Percentiles rank a stretch among this genome's conserved stretches.
Conservation (phyloP, 2,329 filamentous ascomycete genomes). For the Sordariomycetes sp. region DNA sequence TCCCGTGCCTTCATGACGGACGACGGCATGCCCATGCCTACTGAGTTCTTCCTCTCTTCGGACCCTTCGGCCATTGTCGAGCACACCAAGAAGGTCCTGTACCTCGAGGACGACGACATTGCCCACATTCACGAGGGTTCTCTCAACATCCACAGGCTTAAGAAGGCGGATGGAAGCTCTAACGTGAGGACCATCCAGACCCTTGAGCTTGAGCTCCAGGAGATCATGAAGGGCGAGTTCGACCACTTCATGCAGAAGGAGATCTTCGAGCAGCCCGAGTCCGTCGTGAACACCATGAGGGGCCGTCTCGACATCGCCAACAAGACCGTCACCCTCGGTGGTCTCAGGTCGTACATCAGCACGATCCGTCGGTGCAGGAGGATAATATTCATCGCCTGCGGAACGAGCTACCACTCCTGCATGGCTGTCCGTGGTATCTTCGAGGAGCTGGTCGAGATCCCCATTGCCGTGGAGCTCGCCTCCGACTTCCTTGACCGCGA, state of each 20-base stretch:
- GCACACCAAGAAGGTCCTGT: slow-evolving; percentile 99
- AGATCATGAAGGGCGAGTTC: slow-evolving; percentile 99
- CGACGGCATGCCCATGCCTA: slow-evolving; percentile 93
- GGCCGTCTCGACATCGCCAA: slow-evolving; percentile 89
- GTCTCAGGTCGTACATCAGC: slow-evolving; percentile 88
- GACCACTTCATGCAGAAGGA: slow-evolving; percentile 99
- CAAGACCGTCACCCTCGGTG: slow-evolving; percentile 92
- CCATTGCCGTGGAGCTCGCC: slow-evolving; percentile 90
- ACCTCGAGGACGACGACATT: slow-evolving; percentile 99
- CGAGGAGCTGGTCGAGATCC: slow-evolving; percentile 95
- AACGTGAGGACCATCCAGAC: slow-evolving; percentile 98
- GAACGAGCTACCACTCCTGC: slow-evolving; percentile 97
- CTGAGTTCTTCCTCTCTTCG: slow-evolving; percentile 98
- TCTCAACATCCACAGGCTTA: slow-evolving; percentile 95
- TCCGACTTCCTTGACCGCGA: slow-evolving; percentile 97
- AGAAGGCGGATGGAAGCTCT: slow-evolving; percentile 92
- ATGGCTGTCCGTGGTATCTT: slow-evolving; percentile 98
- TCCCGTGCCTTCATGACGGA: slow-evolving; percentile 98
- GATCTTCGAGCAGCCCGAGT: slow-evolving; percentile 99
- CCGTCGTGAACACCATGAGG: slow-evolving; percentile 99
- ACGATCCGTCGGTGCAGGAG: slow-evolving; percentile 94
- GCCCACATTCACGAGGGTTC: slow-evolving; percentile 98
- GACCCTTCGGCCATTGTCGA: slow-evolving; percentile 97
- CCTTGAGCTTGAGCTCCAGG: slow-evolving; percentile 94
- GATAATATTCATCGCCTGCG: slow-evolving; percentile 98